These are phyloP conservation scores for Vigna angularis DNA, from an alignment of 306 rosid species.

Conservation along the genomic window DNA sequence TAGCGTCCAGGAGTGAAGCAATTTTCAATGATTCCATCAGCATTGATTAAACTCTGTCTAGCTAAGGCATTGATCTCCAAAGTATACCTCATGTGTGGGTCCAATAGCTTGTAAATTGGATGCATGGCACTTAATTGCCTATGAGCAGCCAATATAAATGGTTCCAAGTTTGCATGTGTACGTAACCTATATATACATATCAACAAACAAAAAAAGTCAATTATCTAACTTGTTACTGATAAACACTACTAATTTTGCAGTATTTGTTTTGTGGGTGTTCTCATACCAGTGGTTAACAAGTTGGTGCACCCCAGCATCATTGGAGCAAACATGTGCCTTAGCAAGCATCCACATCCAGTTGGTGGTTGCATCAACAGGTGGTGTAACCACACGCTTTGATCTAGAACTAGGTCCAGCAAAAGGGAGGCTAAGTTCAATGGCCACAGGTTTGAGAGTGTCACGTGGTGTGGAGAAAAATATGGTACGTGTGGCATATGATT, in stretches of 20 bases:
- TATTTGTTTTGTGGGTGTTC: too few species aligned
- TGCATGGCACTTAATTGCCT: slow-evolving; percentile 94
- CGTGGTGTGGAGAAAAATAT: slow-evolving; percentile 66
- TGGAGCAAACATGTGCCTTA: slow-evolving; percentile 87
- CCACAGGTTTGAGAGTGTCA: slow-evolving; percentile 84
- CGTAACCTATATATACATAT: slow-evolving; percentile 71
- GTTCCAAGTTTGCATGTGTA: slow-evolving; percentile 81
- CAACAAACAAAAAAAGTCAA: not conserved
- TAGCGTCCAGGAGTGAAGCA: slow-evolving; percentile 96
- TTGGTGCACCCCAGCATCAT: slow-evolving; percentile 97
- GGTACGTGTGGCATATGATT: slow-evolving; percentile 90
- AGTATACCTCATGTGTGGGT: slow-evolving; percentile 97
- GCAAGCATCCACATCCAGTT: slow-evolving; percentile 95
- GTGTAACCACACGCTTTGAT: slow-evolving; percentile 73
- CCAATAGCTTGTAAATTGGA: slow-evolving; percentile 85
- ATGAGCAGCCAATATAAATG: slow-evolving; percentile 87
- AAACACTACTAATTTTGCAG: too few species aligned
- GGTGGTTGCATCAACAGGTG: slow-evolving; percentile 78
- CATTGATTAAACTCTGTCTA: slow-evolving; percentile 71
- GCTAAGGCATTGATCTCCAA: slow-evolving; percentile 86
- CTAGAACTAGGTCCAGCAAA: slow-evolving; percentile 60
- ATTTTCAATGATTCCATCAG: slow-evolving; percentile 78
- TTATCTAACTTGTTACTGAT: not conserved
- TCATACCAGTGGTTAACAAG: slow-evolving; percentile 89
- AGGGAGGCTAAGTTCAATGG: slow-evolving; percentile 94